Evolutionary conservation across 129 eudicot genomes (phyloP).

Genomic region (Escallonia herrerae): DNA sequence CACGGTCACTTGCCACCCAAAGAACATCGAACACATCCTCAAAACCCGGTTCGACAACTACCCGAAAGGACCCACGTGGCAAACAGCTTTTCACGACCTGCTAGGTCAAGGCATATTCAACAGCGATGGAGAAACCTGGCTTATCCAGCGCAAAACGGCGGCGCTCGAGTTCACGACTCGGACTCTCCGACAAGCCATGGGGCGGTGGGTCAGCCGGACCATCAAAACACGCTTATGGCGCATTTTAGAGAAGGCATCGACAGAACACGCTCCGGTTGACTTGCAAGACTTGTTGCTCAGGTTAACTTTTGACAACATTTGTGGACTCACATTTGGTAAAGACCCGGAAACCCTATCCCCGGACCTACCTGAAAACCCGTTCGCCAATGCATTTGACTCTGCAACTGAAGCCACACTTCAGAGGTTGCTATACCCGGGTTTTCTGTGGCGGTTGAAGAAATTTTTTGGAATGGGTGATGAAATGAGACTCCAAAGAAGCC

Average conservation of each 20-base stretch:
- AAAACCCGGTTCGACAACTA: constrained; percentile 70
- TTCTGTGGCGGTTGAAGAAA: constrained; percentile 69
- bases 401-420: constrained; percentile 80
- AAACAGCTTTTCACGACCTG: constrained; percentile 77
- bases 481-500: constrained; percentile 39
- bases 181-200: constrained; percentile 87
- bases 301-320: constrained; percentile 72
- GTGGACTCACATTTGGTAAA: constrained; percentile 78
- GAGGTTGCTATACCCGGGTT: constrained; percentile 58
- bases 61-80: constrained; percentile 88
- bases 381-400: constrained; percentile 63
- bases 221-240: constrained; percentile 59
- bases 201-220: constrained; percentile 78
- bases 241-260: constrained; percentile 47
- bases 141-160: constrained; percentile 74
- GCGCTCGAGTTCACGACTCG: constrained; percentile 82
- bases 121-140: constrained; percentile 83
- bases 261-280: constrained; percentile 42
- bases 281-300: constrained; percentile 69
- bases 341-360: constrained; percentile 72
- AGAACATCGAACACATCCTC: constrained; percentile 71
- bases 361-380: constrained; percentile 61
- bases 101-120: constrained; percentile 80
- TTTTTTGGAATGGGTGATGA: constrained; percentile 51
- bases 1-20: constrained; percentile 77